These are phyloP conservation scores for Kwoniella shandongensis DNA, from an alignment of 768 basidiomycete genomes.

Conservation along the genomic window DNA sequence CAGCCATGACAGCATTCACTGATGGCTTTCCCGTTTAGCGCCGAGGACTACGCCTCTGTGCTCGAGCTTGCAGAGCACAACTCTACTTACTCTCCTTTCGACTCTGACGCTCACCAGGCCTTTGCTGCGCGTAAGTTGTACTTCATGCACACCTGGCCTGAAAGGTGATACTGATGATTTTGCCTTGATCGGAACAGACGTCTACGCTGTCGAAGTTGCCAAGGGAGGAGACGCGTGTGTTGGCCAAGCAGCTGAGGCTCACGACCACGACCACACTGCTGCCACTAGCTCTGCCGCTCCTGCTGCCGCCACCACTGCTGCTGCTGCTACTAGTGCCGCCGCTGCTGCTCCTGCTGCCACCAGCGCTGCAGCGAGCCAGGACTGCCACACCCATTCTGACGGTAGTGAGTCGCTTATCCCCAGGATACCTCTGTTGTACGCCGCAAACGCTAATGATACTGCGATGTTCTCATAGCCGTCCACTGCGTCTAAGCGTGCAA, in stretches of 20 bases:
- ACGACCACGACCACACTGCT: constrained; percentile 8
- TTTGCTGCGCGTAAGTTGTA: constrained; percentile 41
- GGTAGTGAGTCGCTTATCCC: constrained; percentile 9
- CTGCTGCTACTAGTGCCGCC: constrained; percentile 13
- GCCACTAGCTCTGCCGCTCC: constrained; percentile 16
- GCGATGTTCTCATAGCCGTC: constrained; percentile 8
- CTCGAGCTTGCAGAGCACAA: constrained; percentile 47
- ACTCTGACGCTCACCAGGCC: constrained; percentile 51
- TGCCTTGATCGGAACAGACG: too few species aligned
- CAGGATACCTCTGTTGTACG: constrained; percentile 3
- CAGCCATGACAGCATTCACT: not conserved
- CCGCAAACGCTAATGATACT: constrained; percentile 20
- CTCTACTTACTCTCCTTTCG: constrained; percentile 36
- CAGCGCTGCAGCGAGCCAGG: not conserved
- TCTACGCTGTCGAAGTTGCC: constrained; percentile 45
- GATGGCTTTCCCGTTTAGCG: constrained; percentile 6
- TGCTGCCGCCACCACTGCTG: constrained; percentile 16
- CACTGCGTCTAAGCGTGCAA: constrained; percentile 13
- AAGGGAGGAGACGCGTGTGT: constrained; percentile 38
- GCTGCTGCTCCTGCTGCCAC: constrained; percentile 12
- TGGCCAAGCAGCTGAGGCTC: constrained; percentile 21
- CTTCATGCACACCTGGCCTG: too few species aligned
- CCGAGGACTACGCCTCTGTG: constrained; percentile 37
- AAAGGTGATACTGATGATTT: not conserved
- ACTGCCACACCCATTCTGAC: constrained; percentile 45